phyloP scores from a whole-genome alignment of 192 early-diverging fungal genomes.

The Coemansia sp. region DNA sequence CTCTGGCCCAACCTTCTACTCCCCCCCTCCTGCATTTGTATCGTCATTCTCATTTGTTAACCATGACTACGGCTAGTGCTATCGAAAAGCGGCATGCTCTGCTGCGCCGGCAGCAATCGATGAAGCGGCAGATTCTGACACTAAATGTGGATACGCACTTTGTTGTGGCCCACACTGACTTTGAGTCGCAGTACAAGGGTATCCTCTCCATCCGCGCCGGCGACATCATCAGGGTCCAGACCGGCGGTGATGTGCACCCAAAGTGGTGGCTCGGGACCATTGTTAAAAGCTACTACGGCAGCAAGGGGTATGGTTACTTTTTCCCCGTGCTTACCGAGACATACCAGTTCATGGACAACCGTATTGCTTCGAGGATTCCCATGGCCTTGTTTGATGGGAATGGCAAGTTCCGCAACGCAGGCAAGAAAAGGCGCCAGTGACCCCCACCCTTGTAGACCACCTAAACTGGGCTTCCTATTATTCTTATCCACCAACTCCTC shows the following conservation, averaged over 20 bases:
- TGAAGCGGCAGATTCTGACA: slow-evolving; percentile 5
- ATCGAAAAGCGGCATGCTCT: background rate
- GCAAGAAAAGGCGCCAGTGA: slow-evolving; percentile 2
- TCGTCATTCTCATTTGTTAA: too few species aligned
- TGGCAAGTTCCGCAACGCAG: slow-evolving; percentile 9
- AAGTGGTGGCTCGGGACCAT: slow-evolving; percentile 38
- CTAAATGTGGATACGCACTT: slow-evolving; percentile 34
- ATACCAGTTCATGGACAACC: slow-evolving; percentile 40
- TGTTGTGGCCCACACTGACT: slow-evolving; percentile 30
- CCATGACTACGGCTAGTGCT: background rate
- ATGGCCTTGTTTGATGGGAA: slow-evolving; percentile 15
- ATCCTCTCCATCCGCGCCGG: slow-evolving; percentile 29
- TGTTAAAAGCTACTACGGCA: slow-evolving; percentile 36
- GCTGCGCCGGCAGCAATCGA: background rate
- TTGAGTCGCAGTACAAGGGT: slow-evolving; percentile 26
- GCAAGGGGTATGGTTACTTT: slow-evolving; percentile 33
- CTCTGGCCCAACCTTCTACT: too few species aligned
- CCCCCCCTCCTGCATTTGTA: too few species aligned
- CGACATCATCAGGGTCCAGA: slow-evolving; percentile 34
- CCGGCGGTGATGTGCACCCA: slow-evolving; percentile 12
- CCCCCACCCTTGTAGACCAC: background rate
- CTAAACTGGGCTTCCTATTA: too few species aligned
- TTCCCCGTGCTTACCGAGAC: slow-evolving; percentile 35
- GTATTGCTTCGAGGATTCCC: slow-evolving; percentile 33
- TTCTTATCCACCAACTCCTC: too few species aligned